These are phyloP conservation scores for Spathaspora sp. DNA, from an alignment of 805 yeast genomes.

Conservation along the genomic window DNA sequence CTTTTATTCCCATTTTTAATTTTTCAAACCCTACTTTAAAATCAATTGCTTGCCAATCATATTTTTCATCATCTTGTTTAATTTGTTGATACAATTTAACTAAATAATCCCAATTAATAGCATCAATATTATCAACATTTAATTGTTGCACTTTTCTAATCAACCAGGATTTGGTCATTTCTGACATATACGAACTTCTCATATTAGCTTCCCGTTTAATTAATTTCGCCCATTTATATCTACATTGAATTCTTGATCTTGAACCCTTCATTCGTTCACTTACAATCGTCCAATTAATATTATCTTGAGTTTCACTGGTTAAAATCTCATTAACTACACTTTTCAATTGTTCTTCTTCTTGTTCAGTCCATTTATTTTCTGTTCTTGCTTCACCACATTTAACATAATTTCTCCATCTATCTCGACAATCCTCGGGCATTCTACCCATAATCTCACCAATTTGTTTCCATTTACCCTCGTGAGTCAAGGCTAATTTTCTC, in stretches of 20 bases:
- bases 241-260: slow-evolving; percentile 88
- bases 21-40: slow-evolving; percentile 59
- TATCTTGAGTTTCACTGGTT: slow-evolving; percentile 22
- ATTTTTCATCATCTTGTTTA: slow-evolving; percentile 1
- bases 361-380: slow-evolving; percentile 72
- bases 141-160: slow-evolving; percentile 24
- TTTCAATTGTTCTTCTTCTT: slow-evolving; percentile 64
- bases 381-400: slow-evolving; percentile 82
- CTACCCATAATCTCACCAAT: slow-evolving; percentile 79
- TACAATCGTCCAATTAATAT: slow-evolving; percentile 87
- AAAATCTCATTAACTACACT: slow-evolving; percentile 20
- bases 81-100: slow-evolving; percentile 17
- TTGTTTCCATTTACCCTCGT: slow-evolving; percentile 83
- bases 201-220: slow-evolving; percentile 49
- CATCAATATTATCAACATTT: slow-evolving; percentile 20
- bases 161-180: slow-evolving; percentile 36
- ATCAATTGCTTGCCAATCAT: slow-evolving; percentile 57
- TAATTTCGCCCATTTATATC: slow-evolving; percentile 92
- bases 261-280: slow-evolving; percentile 87
- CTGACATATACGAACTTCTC: slow-evolving; percentile 29
- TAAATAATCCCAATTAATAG: slow-evolving; percentile 34
- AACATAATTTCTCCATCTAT: slow-evolving; percentile 92
- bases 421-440: slow-evolving; percentile 98
- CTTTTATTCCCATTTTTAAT: slow-evolving; percentile 51
- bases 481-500: slow-evolving; percentile 56